phyloP scores from a whole-genome alignment of 805 yeast species.

The Kazachstania martiniae region DNA sequence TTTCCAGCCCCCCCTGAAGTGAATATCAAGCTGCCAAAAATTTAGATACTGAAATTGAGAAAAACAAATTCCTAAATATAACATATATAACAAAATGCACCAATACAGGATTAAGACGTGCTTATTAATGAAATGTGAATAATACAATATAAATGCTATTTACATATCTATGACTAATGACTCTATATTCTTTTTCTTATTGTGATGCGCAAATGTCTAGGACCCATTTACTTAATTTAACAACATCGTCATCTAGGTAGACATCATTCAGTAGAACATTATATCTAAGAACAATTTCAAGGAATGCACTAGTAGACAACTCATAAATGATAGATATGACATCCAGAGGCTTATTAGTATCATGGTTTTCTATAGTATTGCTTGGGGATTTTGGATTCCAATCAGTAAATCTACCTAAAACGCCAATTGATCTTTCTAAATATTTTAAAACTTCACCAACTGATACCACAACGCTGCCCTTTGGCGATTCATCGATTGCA shows the following conservation, averaged over 20 bases:
- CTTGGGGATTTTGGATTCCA: conserved; percentile 12
- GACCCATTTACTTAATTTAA: conserved; percentile 62
- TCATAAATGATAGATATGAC: conserved; percentile 49
- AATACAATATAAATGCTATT: too few relatives aligned
- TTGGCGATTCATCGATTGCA: conserved; percentile 56
- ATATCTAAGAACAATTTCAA: conserved; percentile 53
- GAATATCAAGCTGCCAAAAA: too few relatives aligned
- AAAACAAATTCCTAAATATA: too few relatives aligned
- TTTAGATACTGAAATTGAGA: too few relatives aligned
- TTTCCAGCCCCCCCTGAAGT: too few relatives aligned
- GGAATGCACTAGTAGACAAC: conserved; percentile 51
- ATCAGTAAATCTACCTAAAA: conserved; percentile 38
- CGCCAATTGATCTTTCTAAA: conserved; percentile 48
- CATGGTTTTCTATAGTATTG: conserved; percentile 10
- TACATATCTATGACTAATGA: background rate
- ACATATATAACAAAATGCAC: too few relatives aligned
- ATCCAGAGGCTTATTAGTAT: conserved; percentile 24
- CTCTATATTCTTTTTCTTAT: background rate
- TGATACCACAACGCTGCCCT: conserved; percentile 39
- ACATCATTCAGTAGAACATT: conserved; percentile 56
- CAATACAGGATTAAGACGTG: too few relatives aligned
- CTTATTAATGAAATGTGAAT: too few relatives aligned
- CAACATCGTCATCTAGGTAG: conserved; percentile 49
- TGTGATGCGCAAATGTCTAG: conserved; percentile 35
- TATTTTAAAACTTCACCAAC: conserved; percentile 50